Base-by-base conservation (phyloP, 148 eudicot species). In the Nepenthes mirabilis region DNA sequence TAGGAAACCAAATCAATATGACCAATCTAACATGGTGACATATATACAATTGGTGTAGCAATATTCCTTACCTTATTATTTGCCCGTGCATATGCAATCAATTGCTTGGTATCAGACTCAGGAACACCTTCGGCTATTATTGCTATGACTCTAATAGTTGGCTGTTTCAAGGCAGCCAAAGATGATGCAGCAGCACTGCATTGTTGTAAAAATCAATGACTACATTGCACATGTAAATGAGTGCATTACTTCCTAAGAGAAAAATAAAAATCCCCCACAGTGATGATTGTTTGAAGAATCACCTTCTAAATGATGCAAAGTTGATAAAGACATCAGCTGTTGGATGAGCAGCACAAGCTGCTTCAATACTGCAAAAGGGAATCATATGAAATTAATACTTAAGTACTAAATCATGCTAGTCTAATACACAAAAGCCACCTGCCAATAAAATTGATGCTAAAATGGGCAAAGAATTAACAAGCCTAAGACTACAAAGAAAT, bases 121-220 rank as follows among this genome's bases (percentile, higher is more conserved):
- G 97, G 97, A 67, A 93, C 97, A 74, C 99, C 99, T 79, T 93
- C 97, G 53, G 97, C 97, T 47, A 89, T 93, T 51, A 93, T 86
- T 43, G 96, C 96, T 65, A 79, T 89, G 57, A 93, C 95, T 77
- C 84, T 86, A 45, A 93, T 86, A 36, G 96, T 93, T 67, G 89
- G 91, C 75, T 89, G 99, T 73, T 93, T 89, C 54, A 89, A 79
- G 64, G 99, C 99, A 10, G 91, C 43, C 86, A 80, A 72, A n/a
- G 97, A 82, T 66, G 99, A 93, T 65, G 95, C 97, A 68, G 91
- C 91, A 64, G 96, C 97, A 82, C 99, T 93, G 77, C 73, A 82
- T 9, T 60, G 37, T 60, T 33, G 50, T 9, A 12, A 14, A 64
- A 55, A 14, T 64, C 43, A 55, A 59, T 45, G 7, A 36, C 3